Base-by-base conservation (phyloP, 805 yeast genomes). In the Wickerhamiella vanderwaltii region DNA sequence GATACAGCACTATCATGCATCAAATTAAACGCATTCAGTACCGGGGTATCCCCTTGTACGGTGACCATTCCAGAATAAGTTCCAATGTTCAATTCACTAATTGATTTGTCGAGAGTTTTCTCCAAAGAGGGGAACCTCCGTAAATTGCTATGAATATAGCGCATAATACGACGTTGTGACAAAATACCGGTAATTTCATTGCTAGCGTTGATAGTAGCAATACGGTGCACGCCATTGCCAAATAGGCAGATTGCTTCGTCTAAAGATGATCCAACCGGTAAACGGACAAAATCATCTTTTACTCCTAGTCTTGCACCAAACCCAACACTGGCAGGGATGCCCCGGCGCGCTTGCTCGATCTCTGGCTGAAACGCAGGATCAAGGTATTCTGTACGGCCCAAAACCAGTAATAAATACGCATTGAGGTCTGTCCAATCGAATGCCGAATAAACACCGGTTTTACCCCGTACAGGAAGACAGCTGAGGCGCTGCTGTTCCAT, bases 151-250 rank as follows among this genome's bases (percentile, higher is more conserved):
- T 97, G 88, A 43, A 88, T 64, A 59, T 73, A 88, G 52, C 74
- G 75, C 42, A 88, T 73, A 51, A 85, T 66, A 53, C 97, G 73
- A 59, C 98, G 77, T 64, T 88, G 98, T 0, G 95, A 84, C 35
- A 91, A 66, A 9, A 88, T 75, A 44, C 97, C 97, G 2, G 80
- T 75, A 38, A 87, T 75, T 46, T 68, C 67, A 36, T 66, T 69
- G 13, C 63, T 60, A 17, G 58, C 58, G 55, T 75, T 67, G 17
- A 79, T 70, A 43, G 87, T 82, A 9, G 96, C 95, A 16, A 88
- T 75, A 56, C 98, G 71, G 63, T 91, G 98, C 3, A 87, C 95
- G 16, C 98, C 98, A 29, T 82, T 74, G n/a, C 96, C 97, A 47
- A 88, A 66, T 9, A 82, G 76, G 59, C 85, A 93, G 52, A 83